Percentiles rank a stretch among this genome's conserved stretches.
These are phyloP conservation scores for Polysphondylium violaceum DNA, from an alignment of 78 protist genomes.

Conservation along the genomic window DNA sequence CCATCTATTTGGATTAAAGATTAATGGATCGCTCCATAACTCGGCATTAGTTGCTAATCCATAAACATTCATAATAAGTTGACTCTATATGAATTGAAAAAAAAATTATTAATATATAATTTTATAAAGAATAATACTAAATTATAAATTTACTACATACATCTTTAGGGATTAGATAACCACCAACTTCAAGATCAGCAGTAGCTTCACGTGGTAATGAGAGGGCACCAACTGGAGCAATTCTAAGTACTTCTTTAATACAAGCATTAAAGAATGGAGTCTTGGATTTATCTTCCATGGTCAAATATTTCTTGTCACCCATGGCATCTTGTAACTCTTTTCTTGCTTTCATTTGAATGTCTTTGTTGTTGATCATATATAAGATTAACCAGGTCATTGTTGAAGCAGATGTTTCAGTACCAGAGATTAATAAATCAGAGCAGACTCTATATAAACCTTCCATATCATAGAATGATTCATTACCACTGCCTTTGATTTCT, in stretches of 20 bases:
- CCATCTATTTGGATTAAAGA: constrained; percentile 58
- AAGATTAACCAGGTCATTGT: constrained; percentile 57
- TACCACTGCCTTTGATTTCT: constrained; percentile 18
- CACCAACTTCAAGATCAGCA: constrained; percentile 10
- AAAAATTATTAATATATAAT: no score
- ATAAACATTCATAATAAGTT: constrained; percentile 50
- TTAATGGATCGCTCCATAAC: constrained; percentile 43
- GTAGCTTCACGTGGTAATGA: constrained; percentile 30
- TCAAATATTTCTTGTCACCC: neutral
- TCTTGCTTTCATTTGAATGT: constrained; percentile 19
- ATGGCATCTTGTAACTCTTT: constrained; percentile 8
- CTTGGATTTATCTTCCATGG: neutral
- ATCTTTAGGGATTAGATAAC: constrained; percentile 33
- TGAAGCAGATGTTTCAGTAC: constrained; percentile 62
- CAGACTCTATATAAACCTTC: constrained; percentile 48
- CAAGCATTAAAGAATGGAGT: constrained; percentile 65
- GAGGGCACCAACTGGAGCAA: constrained; percentile 76
- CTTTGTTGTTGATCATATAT: constrained; percentile 40
- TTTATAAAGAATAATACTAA: no score
- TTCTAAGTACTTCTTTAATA: constrained; percentile 59
- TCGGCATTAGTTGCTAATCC: constrained; percentile 39
- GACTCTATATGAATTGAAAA: no score
- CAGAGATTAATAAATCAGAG: constrained; percentile 38
- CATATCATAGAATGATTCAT: constrained; percentile 8
- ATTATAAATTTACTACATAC: no score